phyloP scores from a whole-genome alignment of 2,329 filamentous ascomycete species.

The Xylaria arbuscula region DNA sequence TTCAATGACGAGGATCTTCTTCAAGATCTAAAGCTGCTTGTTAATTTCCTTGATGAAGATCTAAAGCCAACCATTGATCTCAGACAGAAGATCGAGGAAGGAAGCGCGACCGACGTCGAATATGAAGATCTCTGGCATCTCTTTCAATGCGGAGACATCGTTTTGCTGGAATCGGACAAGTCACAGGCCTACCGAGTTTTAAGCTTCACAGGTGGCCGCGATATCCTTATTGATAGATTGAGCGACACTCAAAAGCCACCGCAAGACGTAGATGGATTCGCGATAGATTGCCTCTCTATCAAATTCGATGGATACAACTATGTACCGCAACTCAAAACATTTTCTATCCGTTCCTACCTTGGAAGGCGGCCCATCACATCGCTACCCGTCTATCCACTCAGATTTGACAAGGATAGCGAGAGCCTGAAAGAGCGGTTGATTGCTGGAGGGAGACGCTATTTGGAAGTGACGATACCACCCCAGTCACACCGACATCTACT shows the following conservation, averaged over 20 bases:
- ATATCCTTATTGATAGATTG: neutral
- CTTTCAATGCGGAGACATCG: neutral
- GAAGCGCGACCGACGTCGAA: neutral
- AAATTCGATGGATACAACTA: neutral
- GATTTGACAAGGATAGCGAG: neutral
- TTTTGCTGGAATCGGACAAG: neutral
- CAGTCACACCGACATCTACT: neutral
- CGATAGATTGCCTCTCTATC: neutral
- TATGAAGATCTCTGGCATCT: neutral
- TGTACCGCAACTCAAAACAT: neutral
- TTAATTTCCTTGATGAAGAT: neutral
- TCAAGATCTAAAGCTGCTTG: neutral
- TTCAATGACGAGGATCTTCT: slow-evolving; percentile 13
- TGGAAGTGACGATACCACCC: neutral
- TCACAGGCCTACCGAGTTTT: neutral
- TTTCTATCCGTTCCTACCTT: neutral
- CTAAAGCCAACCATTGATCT: neutral
- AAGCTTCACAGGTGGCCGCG: neutral
- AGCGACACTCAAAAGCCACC: neutral
- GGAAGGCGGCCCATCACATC: neutral
- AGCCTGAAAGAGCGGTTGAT: neutral
- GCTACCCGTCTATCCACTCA: neutral
- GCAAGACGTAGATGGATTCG: neutral
- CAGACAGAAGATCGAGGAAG: neutral
- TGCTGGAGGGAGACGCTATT: neutral